Base-by-base conservation (phyloP, 176 grass and related monocot species). In the Oryza glumipatula region DNA sequence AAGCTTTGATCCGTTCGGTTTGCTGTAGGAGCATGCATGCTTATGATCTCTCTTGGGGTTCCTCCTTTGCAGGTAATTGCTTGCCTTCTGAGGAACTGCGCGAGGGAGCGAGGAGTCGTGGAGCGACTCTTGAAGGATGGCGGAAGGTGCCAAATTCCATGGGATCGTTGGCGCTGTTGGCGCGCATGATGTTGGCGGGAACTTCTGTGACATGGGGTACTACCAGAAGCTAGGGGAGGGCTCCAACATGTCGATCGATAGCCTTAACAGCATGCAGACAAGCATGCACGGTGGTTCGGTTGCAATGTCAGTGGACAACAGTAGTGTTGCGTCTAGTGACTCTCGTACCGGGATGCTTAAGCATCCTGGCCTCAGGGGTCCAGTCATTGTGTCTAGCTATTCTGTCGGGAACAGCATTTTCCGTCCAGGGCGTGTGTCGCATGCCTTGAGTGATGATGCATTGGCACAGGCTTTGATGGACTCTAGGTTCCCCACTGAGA, bases 381-480 rank as follows among this genome's bases (percentile, higher is more conserved):
- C 80, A 21, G 85, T 84, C 9, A 35, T 84, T 6, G 86, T 76
- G 4, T 83, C 67, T 9, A 95, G 89, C 54, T 93, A 93, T 60
- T 90, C 88, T 0, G 88, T 90, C 3, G 87, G 89, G 38, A 76
- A 91, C 83, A 96, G 94, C 83, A 86, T 89, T 52, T 90, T 95
- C 73, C 76, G 88, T 32, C 81, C 85, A 32, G 82, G 90, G 1
- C 88, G 88, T 44, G 94, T 96, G 16, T 93, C 86, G 9, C 94
- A 96, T 73, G 90, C 82, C 17, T 70, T 95, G 17, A 95, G 86
- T 52, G 83, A 95, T 11, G 94, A 96, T 80, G 91, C 90, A 0
- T 54, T 96, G 86, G 94, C 91, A n/a, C 91, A 96, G 56, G 82
- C 94, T 60, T 88, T 96, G 82, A 93, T 96, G 94, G 94, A 96